Conservation (phyloP, 257 asterid genomes). For the Solanum infundibuliforme region DNA sequence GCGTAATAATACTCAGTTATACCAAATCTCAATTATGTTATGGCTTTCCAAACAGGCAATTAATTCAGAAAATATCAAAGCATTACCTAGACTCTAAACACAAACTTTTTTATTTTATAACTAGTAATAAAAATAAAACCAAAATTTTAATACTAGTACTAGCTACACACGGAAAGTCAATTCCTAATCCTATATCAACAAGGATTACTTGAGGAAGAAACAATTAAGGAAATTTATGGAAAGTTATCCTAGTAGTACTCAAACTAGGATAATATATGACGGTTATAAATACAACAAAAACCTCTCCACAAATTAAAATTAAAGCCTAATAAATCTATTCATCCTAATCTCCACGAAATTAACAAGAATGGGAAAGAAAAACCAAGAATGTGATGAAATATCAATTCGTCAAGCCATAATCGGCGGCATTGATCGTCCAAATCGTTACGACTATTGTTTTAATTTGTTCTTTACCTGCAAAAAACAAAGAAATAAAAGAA, state of each 20-base stretch:
- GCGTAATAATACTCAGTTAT: rapidly evolving
- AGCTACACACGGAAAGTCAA: background rate
- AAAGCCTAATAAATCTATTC: background rate
- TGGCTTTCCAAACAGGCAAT: background rate
- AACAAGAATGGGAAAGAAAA: background rate
- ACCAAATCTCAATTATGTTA: background rate
- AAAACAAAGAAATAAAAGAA: background rate
- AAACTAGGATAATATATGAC: background rate
- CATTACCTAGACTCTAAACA: background rate
- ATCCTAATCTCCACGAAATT: background rate
- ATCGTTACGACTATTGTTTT: background rate
- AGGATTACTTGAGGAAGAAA: background rate
- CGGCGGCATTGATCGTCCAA: background rate
- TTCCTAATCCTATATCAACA: background rate
- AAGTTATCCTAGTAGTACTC: background rate
- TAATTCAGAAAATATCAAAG: background rate
- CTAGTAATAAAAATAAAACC: background rate
- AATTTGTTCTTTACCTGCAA: background rate
- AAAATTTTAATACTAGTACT: background rate
- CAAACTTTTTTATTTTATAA: background rate
- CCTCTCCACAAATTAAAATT: background rate
- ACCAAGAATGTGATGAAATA: background rate
- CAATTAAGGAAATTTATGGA: background rate
- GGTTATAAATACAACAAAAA: background rate
- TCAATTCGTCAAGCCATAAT: background rate